Evolutionary conservation across 208 protist genomes (phyloP).

Genomic region (Vickermania ingenoplastis): DNA sequence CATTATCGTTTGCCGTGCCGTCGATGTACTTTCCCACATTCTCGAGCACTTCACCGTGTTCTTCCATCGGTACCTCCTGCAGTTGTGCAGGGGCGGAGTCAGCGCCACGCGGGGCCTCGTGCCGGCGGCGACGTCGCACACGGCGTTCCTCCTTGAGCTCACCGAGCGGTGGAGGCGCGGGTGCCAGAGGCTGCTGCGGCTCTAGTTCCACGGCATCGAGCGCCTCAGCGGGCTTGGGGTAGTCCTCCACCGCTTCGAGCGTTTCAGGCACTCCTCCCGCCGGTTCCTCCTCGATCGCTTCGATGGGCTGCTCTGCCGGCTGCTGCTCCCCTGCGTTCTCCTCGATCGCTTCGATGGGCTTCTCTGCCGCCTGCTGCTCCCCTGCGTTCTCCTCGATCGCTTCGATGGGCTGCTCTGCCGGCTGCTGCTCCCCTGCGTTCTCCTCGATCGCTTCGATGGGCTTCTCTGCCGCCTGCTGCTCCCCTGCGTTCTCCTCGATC

Average conservation of each 20-base stretch:
- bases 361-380: background rate
- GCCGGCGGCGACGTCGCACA: background rate
- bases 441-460: background rate
- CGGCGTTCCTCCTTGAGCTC: background rate
- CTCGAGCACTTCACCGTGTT: background rate
- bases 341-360: background rate
- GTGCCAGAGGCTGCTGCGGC: background rate
- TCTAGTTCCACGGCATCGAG: background rate
- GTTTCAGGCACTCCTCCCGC: background rate
- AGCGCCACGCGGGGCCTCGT: background rate
- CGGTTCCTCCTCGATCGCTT: background rate
- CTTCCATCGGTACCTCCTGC: background rate
- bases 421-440: background rate
- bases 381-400: background rate
- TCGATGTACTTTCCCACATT: background rate
- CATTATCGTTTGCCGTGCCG: background rate
- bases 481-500: background rate
- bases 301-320: background rate
- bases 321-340: background rate
- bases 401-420: background rate
- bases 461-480: background rate
- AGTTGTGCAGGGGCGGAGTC: too few species aligned
- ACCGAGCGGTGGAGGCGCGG: background rate
- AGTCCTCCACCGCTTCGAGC: background rate
- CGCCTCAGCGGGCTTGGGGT: background rate